phyloP scores from a whole-genome alignment of 352 stramenopile species.

The Phytophthora podocarpi region DNA sequence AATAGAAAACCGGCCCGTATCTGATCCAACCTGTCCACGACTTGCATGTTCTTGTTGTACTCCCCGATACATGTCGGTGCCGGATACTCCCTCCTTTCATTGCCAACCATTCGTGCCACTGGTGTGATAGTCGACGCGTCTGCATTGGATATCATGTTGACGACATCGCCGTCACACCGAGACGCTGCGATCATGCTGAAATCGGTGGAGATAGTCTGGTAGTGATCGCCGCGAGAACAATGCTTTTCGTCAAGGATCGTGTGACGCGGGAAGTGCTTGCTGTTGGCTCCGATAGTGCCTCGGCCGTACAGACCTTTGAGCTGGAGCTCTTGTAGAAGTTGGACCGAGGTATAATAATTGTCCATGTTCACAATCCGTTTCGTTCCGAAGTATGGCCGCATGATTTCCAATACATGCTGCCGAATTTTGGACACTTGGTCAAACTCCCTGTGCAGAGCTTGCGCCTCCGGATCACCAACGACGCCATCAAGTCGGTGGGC shows the following conservation, averaged over 20 bases:
- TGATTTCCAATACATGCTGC: too few species aligned
- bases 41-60: slow-evolving; percentile 44
- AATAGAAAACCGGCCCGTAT: slow-evolving; percentile 29
- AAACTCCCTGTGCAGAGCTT: too few species aligned
- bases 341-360: slow-evolving; percentile 43
- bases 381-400: slow-evolving; percentile 14
- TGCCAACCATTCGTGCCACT: slow-evolving; percentile 9
- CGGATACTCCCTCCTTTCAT: too few species aligned
- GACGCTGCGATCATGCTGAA: slow-evolving; percentile 29
- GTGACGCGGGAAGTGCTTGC: slow-evolving; percentile 40
- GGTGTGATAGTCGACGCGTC: slow-evolving; percentile 14
- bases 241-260: too few species aligned
- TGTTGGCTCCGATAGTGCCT: slow-evolving; percentile 15
- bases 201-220: too few species aligned
- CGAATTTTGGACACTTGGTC: too few species aligned
- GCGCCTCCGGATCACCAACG: too few species aligned
- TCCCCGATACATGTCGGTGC: slow-evolving; percentile 25
- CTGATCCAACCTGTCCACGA: slow-evolving; percentile 24
- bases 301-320: slow-evolving; percentile 25
- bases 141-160: slow-evolving; percentile 31
- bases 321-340: slow-evolving; percentile 26
- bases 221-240: too few species aligned
- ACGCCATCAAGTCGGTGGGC: too few species aligned
- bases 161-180: slow-evolving; percentile 32
- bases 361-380: slow-evolving; percentile 35